Evolutionary conservation across 768 basidiomycete genomes (phyloP).

Genomic region (Artomyces pyxidatus): DNA sequence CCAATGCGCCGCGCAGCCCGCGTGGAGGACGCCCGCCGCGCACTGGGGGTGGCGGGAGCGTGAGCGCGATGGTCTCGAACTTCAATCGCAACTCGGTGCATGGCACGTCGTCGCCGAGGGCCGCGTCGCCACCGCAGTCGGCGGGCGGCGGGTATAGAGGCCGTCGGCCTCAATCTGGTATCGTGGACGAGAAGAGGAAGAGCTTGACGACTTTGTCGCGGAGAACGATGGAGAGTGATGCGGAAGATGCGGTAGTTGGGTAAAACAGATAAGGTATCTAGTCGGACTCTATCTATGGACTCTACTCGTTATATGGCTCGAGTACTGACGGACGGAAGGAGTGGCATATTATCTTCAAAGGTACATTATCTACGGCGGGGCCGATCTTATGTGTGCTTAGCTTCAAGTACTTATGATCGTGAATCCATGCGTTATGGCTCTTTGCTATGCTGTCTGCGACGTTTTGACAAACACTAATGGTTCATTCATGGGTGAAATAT

Average conservation of each 20-base stretch:
- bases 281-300: too few species aligned
- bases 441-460: too few species aligned
- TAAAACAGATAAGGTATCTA: background rate
- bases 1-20: conserved; percentile 8
- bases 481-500: too few species aligned
- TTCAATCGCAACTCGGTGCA: conserved; percentile 10
- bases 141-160: conserved; percentile 4
- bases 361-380: too few species aligned
- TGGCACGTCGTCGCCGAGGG: conserved; percentile 1
- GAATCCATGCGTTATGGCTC: too few species aligned
- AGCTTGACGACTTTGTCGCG: conserved; percentile 36
- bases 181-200: conserved; percentile 8
- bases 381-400: too few species aligned
- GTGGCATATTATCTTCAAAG: too few species aligned
- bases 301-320: too few species aligned
- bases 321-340: too few species aligned
- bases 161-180: conserved; percentile 15
- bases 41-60: conserved; percentile 4
- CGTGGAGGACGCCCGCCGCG: conserved; percentile 14
- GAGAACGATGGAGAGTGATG: conserved; percentile 78
- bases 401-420: too few species aligned
- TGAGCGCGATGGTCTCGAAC: conserved; percentile 5
- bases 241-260: conserved; percentile 61
- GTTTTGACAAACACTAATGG: too few species aligned
- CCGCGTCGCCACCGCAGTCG: conserved; percentile 8